Percentiles rank a stretch among this genome's conserved stretches.
Conservation (phyloP, 768 basidiomycete genomes). For the Mrakia frigida region DNA sequence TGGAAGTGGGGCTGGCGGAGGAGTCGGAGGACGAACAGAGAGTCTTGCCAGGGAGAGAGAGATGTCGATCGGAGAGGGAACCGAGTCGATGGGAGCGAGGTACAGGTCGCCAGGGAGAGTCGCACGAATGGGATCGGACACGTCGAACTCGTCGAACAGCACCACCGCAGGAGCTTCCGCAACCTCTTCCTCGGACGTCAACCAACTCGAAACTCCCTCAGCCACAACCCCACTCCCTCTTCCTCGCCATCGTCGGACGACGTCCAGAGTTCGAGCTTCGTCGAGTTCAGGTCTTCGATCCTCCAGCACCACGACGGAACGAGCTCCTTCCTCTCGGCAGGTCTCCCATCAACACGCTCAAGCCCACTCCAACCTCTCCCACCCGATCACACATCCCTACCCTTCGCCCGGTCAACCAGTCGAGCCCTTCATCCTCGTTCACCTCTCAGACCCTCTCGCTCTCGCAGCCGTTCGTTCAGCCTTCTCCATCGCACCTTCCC, state of each 20-base stretch:
- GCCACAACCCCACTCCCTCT: not conserved
- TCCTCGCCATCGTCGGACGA: not conserved
- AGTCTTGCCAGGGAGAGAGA: not conserved
- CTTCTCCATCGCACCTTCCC: slow-evolving; percentile 10
- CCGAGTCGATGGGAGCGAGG: not conserved
- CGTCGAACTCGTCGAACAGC: not conserved
- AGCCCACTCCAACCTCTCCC: not conserved
- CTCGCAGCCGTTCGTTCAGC: slow-evolving; percentile 15
- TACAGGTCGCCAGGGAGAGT: not conserved
- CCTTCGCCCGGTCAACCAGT: not conserved
- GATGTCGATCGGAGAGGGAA: not conserved
- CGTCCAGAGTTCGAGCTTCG: not conserved
- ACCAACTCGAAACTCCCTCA: slow-evolving; percentile 3
- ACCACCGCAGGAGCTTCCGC: not conserved
- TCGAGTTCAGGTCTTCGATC: slow-evolving; percentile 7
- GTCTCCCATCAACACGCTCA: slow-evolving; percentile 1
- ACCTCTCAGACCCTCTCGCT: slow-evolving; percentile 24
- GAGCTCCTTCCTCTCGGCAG: not conserved
- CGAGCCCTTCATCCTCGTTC: slow-evolving; percentile 20
- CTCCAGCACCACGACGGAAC: not conserved
- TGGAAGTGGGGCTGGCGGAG: slow-evolving; percentile 1
- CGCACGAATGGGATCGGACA: not conserved
- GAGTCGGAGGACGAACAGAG: not conserved
- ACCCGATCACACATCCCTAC: not conserved
- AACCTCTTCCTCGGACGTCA: not conserved